Evolutionary conservation across 192 early-diverging fungal genomes (phyloP).

Genomic region (Martensiomyces pterosporus): DNA sequence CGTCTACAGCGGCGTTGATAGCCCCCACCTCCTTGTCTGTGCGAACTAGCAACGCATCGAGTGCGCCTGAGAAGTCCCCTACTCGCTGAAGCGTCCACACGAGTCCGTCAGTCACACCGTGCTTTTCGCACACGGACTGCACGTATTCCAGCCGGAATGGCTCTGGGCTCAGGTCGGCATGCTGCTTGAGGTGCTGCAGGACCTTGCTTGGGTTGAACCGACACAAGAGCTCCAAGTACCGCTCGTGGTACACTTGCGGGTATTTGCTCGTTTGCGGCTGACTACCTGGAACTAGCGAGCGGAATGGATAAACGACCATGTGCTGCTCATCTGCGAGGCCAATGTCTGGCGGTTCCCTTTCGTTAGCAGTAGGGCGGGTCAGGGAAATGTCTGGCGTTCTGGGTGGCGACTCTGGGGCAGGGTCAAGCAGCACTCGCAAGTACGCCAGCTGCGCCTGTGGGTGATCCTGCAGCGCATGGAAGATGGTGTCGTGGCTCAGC

Average conservation of each 20-base stretch:
- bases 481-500: conserved; percentile 16
- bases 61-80: conserved; percentile 45
- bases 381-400: conserved; percentile 3
- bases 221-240: conserved; percentile 45
- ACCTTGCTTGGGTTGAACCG: conserved; percentile 26
- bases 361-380: conserved; percentile 5
- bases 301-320: conserved; percentile 40
- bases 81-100: conserved; percentile 43
- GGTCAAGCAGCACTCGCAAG: conserved; percentile 39
- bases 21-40: conserved; percentile 24
- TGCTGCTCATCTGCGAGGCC: conserved; percentile 43
- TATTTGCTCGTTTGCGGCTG: conserved; percentile 13
- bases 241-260: conserved; percentile 38
- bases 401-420: conserved; percentile 10
- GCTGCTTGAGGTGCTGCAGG: conserved; percentile 27
- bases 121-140: conserved; percentile 20
- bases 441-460: conserved; percentile 35
- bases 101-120: conserved; percentile 30
- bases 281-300: conserved; percentile 23
- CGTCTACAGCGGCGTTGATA: conserved; percentile 18
- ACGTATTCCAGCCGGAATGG: conserved; percentile 34
- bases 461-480: conserved; percentile 9
- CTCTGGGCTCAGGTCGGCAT: conserved; percentile 32
- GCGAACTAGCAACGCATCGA: conserved; percentile 27
- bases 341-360: conserved; percentile 39